Conservation (phyloP, 1,139 yeast genomes). For the Pichia sp. region DNA sequence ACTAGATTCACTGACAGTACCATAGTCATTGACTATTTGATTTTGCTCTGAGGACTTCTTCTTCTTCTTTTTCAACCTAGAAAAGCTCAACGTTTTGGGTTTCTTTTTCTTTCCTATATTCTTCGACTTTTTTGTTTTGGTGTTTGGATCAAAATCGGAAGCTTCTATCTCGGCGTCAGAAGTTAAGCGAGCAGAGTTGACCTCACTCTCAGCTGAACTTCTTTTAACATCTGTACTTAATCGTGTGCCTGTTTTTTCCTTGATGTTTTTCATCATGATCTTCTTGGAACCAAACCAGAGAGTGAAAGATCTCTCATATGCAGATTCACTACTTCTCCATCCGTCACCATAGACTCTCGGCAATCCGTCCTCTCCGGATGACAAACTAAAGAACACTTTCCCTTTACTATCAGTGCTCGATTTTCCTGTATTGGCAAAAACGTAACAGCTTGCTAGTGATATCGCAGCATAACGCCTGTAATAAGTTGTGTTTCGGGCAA, state of each 20-base stretch:
- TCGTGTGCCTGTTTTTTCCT: conserved; percentile 13
- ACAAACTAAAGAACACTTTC: conserved; percentile 3
- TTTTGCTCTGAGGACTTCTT: not conserved
- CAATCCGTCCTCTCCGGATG: conserved; percentile 44
- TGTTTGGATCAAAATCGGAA: not conserved
- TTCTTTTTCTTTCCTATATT: not conserved
- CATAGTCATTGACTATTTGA: not conserved
- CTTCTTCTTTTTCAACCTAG: not conserved
- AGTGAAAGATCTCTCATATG: conserved; percentile 67
- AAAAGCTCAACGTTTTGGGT: not conserved
- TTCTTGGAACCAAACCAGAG: conserved; percentile 76
- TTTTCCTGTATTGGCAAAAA: conserved; percentile 68
- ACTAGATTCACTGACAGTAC: not conserved
- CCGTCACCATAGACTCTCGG: conserved; percentile 81
- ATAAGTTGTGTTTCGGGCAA: conserved; percentile 40
- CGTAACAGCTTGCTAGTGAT: conserved; percentile 63
- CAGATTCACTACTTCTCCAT: conserved; percentile 78
- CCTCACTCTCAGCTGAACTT: not conserved
- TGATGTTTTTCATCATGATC: conserved; percentile 32
- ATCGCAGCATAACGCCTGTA: conserved; percentile 52
- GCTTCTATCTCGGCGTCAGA: not conserved
- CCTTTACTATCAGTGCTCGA: conserved; percentile 22
- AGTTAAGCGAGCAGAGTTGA: not conserved
- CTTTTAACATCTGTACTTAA: not conserved
- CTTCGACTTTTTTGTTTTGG: not conserved